These are phyloP conservation scores for Baorangia bicolor DNA, from an alignment of 768 basidiomycete species.

Conservation along the genomic window DNA sequence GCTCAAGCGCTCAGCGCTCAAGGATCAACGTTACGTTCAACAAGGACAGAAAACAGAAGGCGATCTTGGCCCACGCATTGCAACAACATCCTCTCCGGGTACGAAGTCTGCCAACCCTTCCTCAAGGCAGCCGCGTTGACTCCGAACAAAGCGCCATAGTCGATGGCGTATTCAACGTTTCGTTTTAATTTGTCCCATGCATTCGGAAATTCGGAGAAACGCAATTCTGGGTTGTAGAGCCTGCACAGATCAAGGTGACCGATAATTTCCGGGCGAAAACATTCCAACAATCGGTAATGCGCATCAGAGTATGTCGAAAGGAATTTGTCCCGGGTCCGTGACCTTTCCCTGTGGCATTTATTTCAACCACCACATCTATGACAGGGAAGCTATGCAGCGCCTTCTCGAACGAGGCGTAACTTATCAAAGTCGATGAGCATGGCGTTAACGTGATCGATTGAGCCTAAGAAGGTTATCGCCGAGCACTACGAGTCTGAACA, in stretches of 20 bases:
- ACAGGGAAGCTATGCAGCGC: constrained; percentile 50
- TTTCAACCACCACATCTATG: constrained; percentile 25
- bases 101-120: constrained; percentile 85
- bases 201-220: constrained; percentile 51
- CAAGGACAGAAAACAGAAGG: constrained; percentile 9
- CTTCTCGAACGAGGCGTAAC: constrained; percentile 58
- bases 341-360: constrained; percentile 20
- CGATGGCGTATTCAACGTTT: constrained; percentile 69
- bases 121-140: constrained; percentile 88
- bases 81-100: constrained; percentile 77
- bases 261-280: constrained; percentile 81
- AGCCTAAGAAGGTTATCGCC: no score
- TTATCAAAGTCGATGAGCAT: constrained; percentile 96
- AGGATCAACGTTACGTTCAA: constrained; percentile 58
- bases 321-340: constrained; percentile 46
- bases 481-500: no score
- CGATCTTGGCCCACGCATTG: constrained; percentile 46
- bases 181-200: constrained; percentile 67
- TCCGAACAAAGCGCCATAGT: constrained; percentile 91
- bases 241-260: constrained; percentile 94
- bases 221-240: constrained; percentile 70
- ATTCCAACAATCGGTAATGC: constrained; percentile 67
- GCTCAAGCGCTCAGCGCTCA: constrained; percentile 41
- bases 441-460: constrained; percentile 85
- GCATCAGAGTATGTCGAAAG: constrained; percentile 79